Evolutionary conservation across 805 yeast species (phyloP).

Genomic region (Cyberlindnera subsufficiens): DNA sequence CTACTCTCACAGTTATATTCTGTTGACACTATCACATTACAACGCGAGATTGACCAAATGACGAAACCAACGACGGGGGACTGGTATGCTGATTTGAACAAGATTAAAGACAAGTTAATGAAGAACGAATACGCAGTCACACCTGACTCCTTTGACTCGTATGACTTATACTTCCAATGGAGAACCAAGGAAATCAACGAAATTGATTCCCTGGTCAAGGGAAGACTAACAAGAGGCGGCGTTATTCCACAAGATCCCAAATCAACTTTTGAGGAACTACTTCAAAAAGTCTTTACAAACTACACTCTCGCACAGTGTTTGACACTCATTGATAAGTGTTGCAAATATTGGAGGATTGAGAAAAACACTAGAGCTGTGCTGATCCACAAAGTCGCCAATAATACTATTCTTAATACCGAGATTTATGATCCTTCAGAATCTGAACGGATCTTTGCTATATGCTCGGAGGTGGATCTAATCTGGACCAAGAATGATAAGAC

Average conservation of each 20-base stretch:
- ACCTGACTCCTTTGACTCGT: constrained; percentile 31
- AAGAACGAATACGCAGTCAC: constrained; percentile 26
- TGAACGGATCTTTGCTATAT: not conserved
- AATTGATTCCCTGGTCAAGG: not conserved
- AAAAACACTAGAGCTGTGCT: constrained; percentile 42
- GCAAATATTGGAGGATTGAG: constrained; percentile 56
- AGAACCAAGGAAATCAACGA: constrained; percentile 30
- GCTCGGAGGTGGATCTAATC: constrained; percentile 20
- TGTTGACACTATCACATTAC: constrained; percentile 43
- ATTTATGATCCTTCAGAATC: not conserved
- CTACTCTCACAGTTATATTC: constrained; percentile 44
- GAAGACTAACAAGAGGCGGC: not conserved
- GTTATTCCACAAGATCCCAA: constrained; percentile 39
- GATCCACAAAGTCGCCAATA: constrained; percentile 44
- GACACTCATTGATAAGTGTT: constrained; percentile 25
- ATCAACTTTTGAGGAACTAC: constrained; percentile 33
- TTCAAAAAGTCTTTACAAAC: constrained; percentile 41
- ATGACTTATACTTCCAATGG: constrained; percentile 35
- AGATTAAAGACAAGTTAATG: constrained; percentile 6
- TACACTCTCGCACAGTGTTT: not conserved
- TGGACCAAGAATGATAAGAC: constrained; percentile 45
- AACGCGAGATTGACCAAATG: constrained; percentile 43
- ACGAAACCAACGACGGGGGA: constrained; percentile 34
- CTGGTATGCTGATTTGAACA: constrained; percentile 27
- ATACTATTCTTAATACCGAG: constrained; percentile 24